Base-by-base conservation (phyloP, 331 rosid species). In the Malus hybrid region DNA sequence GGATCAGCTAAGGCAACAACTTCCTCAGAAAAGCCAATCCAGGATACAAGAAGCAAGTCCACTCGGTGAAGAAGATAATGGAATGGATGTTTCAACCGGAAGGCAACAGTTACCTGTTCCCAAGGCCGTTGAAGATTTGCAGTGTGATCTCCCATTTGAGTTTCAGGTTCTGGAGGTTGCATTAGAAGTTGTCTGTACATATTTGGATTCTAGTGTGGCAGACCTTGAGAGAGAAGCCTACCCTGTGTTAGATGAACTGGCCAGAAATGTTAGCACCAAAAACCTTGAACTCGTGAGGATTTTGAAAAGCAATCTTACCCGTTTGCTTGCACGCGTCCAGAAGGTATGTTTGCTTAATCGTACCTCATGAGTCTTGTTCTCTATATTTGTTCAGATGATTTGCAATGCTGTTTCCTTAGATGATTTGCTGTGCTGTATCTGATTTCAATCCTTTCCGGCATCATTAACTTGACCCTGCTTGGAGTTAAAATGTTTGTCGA, bases 161-260 rank as follows among this genome's bases (percentile, higher is more conserved):
- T 94, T 94, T 85, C 97, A 92, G 74, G 97, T 89, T 83, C 90
- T 94, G 73, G 97, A 94, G 88, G 83, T 87, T 85, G 97, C 97
- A 15, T 84, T 94, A 66, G 99, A 94, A 83, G 95, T 81, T 84
- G 96, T 92, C 26, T 94, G 97, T 79, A 86, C 85, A 4, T 84
- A 74, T 76, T 79, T 94, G 75, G 97, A 94, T 77, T 84, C 93
- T 4, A 85, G 66, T 77, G 99, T 92, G 73, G 92, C 89, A 32
- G 96, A 88, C 73, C 97, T 94, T 60, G 99, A 92, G 86, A 85
- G 85, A 81, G 87, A 73, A 67, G 97, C 99, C 50, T 90, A 95
- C 86, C 97, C 97, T 71, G 86, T 92, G 8, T 75, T 95, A 70
- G 97, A 95, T 84, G 97, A 90, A 74, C 83, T 92, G 77, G 97